Conservation (phyloP, 352 stramenopile genomes). For the Plasmopara muralis region DNA sequence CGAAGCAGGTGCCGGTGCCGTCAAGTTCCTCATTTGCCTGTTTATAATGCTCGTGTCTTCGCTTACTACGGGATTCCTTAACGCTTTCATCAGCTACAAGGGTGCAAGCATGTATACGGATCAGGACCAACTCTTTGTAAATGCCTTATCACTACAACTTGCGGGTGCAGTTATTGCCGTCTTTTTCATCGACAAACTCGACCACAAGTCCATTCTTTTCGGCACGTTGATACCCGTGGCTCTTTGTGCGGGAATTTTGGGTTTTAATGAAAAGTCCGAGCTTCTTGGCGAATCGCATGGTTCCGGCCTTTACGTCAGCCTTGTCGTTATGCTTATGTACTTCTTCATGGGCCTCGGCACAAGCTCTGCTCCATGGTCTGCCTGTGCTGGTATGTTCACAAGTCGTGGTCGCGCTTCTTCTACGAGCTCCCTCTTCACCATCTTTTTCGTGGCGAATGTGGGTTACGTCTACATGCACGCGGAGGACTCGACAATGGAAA, state of each 20-base stretch:
- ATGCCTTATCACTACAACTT: conserved; percentile 49
- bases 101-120: conserved; percentile 37
- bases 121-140: conserved; percentile 46
- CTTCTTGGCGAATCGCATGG: conserved; percentile 33
- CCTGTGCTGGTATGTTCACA: conserved; percentile 61
- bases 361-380: conserved; percentile 48
- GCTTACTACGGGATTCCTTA: conserved; percentile 49
- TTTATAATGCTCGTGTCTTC: conserved; percentile 62
- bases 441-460: conserved; percentile 50
- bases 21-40: conserved; percentile 62
- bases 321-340: conserved; percentile 63
- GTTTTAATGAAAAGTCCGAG: conserved; percentile 51
- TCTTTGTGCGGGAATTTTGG: conserved; percentile 38
- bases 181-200: conserved; percentile 76
- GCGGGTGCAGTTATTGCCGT: conserved; percentile 51
- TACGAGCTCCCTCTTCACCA: conserved; percentile 44
- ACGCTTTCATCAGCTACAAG: conserved; percentile 53
- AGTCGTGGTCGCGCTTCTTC: conserved; percentile 41
- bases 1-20: conserved; percentile 29
- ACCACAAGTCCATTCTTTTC: conserved; percentile 66
- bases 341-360: conserved; percentile 73
- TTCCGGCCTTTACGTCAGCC: conserved; percentile 43
- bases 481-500: conserved; percentile 23
- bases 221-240: conserved; percentile 56
- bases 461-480: conserved; percentile 57